phyloP scores from a whole-genome alignment of 345 rosid genomes.

The Acer negundo region DNA sequence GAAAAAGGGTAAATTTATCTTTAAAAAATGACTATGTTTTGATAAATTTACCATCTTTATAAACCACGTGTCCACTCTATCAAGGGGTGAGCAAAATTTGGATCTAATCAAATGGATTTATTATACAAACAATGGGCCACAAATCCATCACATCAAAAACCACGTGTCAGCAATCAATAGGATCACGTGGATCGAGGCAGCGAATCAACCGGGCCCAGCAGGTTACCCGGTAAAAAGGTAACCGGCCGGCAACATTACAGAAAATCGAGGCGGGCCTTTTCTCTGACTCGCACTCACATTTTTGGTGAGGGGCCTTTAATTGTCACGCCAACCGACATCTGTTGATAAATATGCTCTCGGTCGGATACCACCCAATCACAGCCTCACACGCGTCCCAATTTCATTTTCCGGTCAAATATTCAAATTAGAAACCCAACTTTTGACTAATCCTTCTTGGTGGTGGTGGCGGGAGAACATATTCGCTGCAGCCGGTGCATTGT shows the following conservation, averaged over 20 bases:
- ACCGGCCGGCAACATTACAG: background rate
- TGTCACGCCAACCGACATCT: slow-evolving; percentile 13
- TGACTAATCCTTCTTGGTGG: background rate
- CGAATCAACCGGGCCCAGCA: slow-evolving; percentile 1
- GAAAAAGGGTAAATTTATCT: too few relatives aligned
- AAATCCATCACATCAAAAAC: background rate
- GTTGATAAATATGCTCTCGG: background rate
- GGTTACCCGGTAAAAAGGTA: slow-evolving; percentile 7
- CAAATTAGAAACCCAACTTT: background rate
- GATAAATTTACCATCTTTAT: too few relatives aligned
- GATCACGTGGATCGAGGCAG: background rate
- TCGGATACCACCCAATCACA: background rate
- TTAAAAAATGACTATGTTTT: too few relatives aligned
- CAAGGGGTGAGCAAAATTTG: too few relatives aligned
- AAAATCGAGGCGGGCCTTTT: slow-evolving; percentile 6
- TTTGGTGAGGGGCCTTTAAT: background rate
- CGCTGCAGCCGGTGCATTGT: too few relatives aligned
- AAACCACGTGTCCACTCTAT: too few relatives aligned
- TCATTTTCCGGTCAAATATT: background rate
- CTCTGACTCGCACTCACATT: background rate
- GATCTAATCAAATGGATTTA: too few relatives aligned
- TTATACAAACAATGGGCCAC: background rate
- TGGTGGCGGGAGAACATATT: background rate
- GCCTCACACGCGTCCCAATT: background rate
- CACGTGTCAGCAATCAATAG: background rate